These are phyloP conservation scores for Clitocybe nebularis DNA, from an alignment of 1,284 basidiomycete genomes.

Conservation along the genomic window DNA sequence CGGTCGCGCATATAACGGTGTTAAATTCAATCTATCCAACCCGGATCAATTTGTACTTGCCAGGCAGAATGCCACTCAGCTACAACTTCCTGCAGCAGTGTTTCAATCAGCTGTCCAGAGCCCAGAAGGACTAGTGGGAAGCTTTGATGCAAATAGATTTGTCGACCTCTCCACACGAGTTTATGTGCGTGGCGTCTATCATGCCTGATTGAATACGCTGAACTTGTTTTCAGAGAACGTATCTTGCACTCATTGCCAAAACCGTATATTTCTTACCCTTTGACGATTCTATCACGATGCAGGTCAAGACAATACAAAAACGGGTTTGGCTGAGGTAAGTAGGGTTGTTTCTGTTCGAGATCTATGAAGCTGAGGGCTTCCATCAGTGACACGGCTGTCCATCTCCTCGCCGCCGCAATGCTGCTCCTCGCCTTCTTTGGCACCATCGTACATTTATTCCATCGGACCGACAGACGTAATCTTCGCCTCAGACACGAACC, in stretches of 20 bases:
- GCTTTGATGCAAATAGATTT: conserved; percentile 37
- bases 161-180: conserved; percentile 34
- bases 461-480: conserved; percentile 36
- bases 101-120: conserved; percentile 40
- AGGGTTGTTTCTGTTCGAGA: background rate
- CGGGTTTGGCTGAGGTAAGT: conserved; percentile 45
- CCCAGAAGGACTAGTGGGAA: conserved; percentile 31
- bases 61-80: conserved; percentile 36
- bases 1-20: conserved; percentile 48
- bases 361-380: background rate
- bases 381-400: conserved; percentile 38
- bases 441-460: conserved; percentile 40
- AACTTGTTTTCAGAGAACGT: conserved; percentile 31
- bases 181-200: conserved; percentile 37
- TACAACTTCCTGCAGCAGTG: conserved; percentile 48
- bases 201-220: background rate
- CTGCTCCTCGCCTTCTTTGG: conserved; percentile 39
- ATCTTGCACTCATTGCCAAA: conserved; percentile 46
- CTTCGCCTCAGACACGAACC: conserved; percentile 42
- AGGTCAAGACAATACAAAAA: conserved; percentile 38
- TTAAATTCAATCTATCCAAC: conserved; percentile 38
- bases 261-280: conserved; percentile 44
- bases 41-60: conserved; percentile 33
- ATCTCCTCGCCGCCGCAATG: conserved; percentile 39
- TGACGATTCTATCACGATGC: conserved; percentile 30